These are phyloP conservation scores for Ilyonectria destructans DNA, from an alignment of 2,329 filamentous ascomycete species.

Conservation along the genomic window DNA sequence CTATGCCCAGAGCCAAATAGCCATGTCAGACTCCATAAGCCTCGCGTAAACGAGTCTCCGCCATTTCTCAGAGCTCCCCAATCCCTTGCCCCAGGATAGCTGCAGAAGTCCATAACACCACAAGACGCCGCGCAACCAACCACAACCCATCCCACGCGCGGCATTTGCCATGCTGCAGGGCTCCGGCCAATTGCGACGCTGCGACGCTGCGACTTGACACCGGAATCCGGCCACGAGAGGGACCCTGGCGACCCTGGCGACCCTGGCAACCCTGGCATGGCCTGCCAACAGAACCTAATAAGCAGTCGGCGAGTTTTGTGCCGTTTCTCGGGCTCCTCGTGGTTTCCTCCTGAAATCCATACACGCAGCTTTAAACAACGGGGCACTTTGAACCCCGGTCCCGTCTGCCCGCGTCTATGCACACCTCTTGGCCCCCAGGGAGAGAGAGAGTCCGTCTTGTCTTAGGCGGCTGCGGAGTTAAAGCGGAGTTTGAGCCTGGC, in stretches of 20 bases:
- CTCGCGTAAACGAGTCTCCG: no score
- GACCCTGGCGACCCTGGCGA: background rate
- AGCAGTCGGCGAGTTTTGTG: background rate
- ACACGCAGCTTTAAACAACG: background rate
- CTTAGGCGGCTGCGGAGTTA: conserved; percentile 3
- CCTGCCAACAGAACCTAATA: background rate
- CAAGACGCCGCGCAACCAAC: background rate
- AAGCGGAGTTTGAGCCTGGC: background rate
- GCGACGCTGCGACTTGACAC: conserved; percentile 3
- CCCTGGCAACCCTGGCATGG: background rate
- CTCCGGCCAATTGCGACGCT: background rate
- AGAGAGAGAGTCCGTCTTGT: background rate
- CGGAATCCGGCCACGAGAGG: conserved; percentile 4
- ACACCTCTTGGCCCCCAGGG: background rate
- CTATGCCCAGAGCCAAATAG: no score
- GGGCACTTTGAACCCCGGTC: background rate
- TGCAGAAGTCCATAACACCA: conserved; percentile 3
- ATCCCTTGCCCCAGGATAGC: background rate
- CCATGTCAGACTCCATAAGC: no score
- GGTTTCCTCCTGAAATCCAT: conserved; percentile 1
- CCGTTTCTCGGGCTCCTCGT: background rate
- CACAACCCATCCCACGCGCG: conserved; percentile 3
- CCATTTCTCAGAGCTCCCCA: no score
- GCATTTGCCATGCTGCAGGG: background rate
- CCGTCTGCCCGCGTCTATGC: background rate